These are phyloP conservation scores for Verticillium tricorpus DNA, from an alignment of 2,329 filamentous ascomycete genomes.

Conservation along the genomic window DNA sequence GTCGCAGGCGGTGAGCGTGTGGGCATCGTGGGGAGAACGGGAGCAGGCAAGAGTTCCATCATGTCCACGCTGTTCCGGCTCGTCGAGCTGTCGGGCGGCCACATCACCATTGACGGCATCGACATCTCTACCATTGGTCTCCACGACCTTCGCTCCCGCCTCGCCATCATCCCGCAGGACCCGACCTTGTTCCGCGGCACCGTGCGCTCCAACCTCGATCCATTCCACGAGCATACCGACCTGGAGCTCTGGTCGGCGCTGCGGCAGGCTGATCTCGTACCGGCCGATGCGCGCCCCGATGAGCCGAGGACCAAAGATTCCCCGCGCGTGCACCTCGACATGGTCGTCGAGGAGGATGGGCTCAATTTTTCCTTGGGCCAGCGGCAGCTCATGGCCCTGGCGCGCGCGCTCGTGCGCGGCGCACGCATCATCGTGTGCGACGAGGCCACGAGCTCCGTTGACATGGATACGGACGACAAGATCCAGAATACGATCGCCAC, in stretches of 20 bases:
- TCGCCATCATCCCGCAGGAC: constrained; percentile 82
- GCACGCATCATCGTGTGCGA: constrained; percentile 95
- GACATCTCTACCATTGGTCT: constrained; percentile 71
- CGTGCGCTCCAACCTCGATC: constrained; percentile 74
- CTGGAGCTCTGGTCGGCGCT: constrained; percentile 74
- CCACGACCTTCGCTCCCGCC: constrained; percentile 67
- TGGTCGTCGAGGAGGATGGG: constrained; percentile 84
- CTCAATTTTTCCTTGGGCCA: constrained; percentile 95
- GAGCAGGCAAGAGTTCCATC: constrained; percentile 78
- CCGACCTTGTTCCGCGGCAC: constrained; percentile 80
- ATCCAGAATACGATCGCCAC: constrained; percentile 85
- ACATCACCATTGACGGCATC: constrained; percentile 61
- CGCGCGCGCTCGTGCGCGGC: constrained; percentile 80
- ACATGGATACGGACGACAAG: constrained; percentile 95
- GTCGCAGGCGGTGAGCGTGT: constrained; percentile 73
- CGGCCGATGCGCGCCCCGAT: constrained; percentile 27
- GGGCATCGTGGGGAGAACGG: constrained; percentile 76
- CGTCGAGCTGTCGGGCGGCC: constrained; percentile 58
- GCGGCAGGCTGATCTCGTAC: constrained; percentile 69
- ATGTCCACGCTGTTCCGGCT: constrained; percentile 80
- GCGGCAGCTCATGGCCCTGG: constrained; percentile 91
- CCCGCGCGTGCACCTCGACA: constrained; percentile 75
- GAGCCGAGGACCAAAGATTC: constrained; percentile 20
- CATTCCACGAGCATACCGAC: constrained; percentile 74
- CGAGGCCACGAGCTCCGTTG: constrained; percentile 88